Conservation (phyloP, 2,329 filamentous ascomycete species). For the Arthrobotrys musiformis region DNA sequence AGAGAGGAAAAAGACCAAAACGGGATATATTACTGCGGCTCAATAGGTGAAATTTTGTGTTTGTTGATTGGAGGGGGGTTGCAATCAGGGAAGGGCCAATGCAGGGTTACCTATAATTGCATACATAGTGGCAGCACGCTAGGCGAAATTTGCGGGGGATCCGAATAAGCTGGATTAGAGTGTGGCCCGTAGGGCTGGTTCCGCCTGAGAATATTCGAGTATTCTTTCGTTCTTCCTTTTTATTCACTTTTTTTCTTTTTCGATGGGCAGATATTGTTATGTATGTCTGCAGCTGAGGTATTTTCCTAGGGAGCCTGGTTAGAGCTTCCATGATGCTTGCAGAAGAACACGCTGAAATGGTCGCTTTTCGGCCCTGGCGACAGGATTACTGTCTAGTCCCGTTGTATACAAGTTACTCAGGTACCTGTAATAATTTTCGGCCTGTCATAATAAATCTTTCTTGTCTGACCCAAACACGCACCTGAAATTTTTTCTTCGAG, state of each 20-base stretch:
- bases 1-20: background rate
- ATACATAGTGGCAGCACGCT: slow-evolving; percentile 6
- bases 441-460: slow-evolving; percentile 10
- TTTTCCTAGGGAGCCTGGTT: slow-evolving; percentile 33
- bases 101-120: slow-evolving; percentile 29
- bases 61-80: slow-evolving; percentile 2
- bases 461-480: slow-evolving; percentile 40
- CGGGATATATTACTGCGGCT: slow-evolving; percentile 28
- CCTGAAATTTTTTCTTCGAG: slow-evolving; percentile 37
- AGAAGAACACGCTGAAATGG: slow-evolving; percentile 17
- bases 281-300: slow-evolving; percentile 33
- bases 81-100: background rate
- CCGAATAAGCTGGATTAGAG: slow-evolving; percentile 17
- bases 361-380: slow-evolving; percentile 9
- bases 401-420: slow-evolving; percentile 26
- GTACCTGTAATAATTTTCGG: slow-evolving; percentile 38
- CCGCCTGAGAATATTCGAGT: slow-evolving; percentile 20
- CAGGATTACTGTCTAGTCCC: slow-evolving; percentile 5
- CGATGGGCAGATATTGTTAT: background rate
- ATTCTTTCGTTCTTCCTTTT: background rate
- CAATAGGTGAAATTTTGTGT: slow-evolving; percentile 30
- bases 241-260: too few relatives aligned
- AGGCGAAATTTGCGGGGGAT: slow-evolving; percentile 53
- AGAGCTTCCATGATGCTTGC: slow-evolving; percentile 13
- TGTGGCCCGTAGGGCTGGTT: slow-evolving; percentile 44